These are phyloP conservation scores for Cetraspora pellucida DNA, from an alignment of 192 early-diverging fungal genomes.

Conservation along the genomic window DNA sequence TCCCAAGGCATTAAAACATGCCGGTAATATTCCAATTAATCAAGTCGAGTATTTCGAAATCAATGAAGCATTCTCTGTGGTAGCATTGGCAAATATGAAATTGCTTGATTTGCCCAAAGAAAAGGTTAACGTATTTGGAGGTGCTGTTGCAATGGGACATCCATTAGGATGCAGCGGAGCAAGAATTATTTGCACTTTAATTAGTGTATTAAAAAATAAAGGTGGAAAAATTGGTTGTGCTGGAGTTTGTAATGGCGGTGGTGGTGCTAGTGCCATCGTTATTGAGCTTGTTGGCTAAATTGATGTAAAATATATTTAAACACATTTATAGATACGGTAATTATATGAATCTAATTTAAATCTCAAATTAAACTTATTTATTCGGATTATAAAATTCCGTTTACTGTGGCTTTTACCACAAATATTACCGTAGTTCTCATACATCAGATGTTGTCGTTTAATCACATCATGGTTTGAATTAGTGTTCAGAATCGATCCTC, in stretches of 20 bases:
- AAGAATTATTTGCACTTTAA: constrained; percentile 82
- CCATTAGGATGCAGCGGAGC: constrained; percentile 97
- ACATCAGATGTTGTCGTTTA: no score
- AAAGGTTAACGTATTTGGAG: constrained; percentile 94
- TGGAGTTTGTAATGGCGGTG: constrained; percentile 96
- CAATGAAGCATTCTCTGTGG: constrained; percentile 85
- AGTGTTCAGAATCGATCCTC: no score
- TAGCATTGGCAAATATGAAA: constrained; percentile 83
- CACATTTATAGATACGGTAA: no score
- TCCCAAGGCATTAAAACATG: constrained; percentile 72
- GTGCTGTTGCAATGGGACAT: constrained; percentile 96
- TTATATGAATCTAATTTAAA: no score
- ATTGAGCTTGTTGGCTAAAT: constrained; percentile 37
- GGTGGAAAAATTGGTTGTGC: constrained; percentile 84
- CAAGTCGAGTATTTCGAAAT: constrained; percentile 79
- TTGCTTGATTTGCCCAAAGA: constrained; percentile 69
- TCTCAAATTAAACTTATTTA: no score
- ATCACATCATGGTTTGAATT: no score
- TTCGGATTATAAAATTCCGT: no score
- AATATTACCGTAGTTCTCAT: no score
- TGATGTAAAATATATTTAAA: no score
- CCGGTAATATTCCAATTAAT: constrained; percentile 56
- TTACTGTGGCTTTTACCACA: no score
- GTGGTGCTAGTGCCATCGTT: constrained; percentile 88
- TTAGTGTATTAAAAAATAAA: constrained; percentile 72